These are phyloP conservation scores for Tremella mesenterica DNA, from an alignment of 768 basidiomycete genomes.

Conservation along the genomic window DNA sequence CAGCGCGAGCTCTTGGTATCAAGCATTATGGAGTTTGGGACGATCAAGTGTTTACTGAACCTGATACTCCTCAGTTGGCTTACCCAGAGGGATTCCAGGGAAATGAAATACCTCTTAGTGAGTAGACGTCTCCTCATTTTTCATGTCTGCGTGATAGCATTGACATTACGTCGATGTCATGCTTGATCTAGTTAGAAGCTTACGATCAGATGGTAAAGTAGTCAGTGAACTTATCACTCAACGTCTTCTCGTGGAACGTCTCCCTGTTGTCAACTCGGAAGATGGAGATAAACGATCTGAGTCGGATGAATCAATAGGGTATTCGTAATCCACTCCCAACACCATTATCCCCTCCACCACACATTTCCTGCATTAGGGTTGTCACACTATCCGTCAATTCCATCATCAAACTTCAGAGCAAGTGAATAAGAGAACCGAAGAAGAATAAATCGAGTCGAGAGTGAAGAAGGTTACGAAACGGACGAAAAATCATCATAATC, in stretches of 20 bases:
- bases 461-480: too few relatives aligned
- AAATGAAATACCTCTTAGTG: conserved; percentile 75
- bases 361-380: too few relatives aligned
- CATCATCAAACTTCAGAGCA: too few relatives aligned
- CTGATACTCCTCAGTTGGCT: conserved; percentile 57
- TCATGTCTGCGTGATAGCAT: background rate
- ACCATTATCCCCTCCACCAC: too few relatives aligned
- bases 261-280: conserved; percentile 6
- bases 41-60: conserved; percentile 64
- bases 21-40: conserved; percentile 75
- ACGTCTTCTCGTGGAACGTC: conserved; percentile 28
- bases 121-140: too few relatives aligned
- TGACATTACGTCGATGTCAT: background rate
- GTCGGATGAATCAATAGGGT: too few relatives aligned
- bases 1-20: conserved; percentile 68
- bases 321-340: too few relatives aligned
- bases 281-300: background rate
- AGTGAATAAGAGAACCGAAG: too few relatives aligned
- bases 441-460: too few relatives aligned
- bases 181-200: too few relatives aligned
- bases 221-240: conserved; percentile 36
- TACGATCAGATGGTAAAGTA: conserved; percentile 35
- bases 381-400: too few relatives aligned
- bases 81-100: conserved; percentile 92
- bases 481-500: too few relatives aligned